A percentile compares a stretch with the other conserved stretches of the same genome.
Conservation (phyloP, 179 eudicot genomes). For the Spinacia oleracea region DNA sequence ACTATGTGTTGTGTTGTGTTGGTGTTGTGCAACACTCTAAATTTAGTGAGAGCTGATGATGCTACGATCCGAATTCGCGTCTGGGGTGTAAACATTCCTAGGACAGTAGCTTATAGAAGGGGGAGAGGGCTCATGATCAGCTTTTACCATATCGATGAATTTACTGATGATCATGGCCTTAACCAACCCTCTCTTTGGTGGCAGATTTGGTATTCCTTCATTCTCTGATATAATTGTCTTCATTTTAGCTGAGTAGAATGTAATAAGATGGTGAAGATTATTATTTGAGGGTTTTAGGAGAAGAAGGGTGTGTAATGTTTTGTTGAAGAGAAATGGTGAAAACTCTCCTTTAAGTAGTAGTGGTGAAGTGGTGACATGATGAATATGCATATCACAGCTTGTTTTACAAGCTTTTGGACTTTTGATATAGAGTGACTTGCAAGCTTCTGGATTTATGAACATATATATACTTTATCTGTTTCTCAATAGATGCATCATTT, state of each 20-base stretch:
- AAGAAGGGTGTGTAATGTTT: neutral
- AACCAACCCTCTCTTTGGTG: conserved; percentile 29
- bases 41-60: conserved; percentile 2
- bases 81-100: conserved; percentile 12
- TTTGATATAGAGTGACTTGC: neutral
- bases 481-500: too few species aligned
- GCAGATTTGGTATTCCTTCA: conserved; percentile 9
- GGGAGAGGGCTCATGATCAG: neutral
- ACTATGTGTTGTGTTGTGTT: too few species aligned
- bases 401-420: conserved; percentile 5
- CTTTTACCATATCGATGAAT: conserved; percentile 7
- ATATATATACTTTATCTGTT: too few species aligned
- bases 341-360: conserved; percentile 3
- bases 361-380: neutral
- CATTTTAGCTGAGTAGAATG: neutral
- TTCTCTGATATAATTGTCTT: neutral
- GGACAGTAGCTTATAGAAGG: conserved; percentile 24
- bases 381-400: neutral
- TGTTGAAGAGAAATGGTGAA: neutral
- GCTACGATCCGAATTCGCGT: neutral
- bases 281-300: neutral
- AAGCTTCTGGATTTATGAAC: conserved; percentile 3
- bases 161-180: conserved; percentile 26
- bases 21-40: neutral
- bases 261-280: neutral